phyloP scores from a whole-genome alignment of 2,329 filamentous ascomycete genomes.

The Chaetomium olivaceum region DNA sequence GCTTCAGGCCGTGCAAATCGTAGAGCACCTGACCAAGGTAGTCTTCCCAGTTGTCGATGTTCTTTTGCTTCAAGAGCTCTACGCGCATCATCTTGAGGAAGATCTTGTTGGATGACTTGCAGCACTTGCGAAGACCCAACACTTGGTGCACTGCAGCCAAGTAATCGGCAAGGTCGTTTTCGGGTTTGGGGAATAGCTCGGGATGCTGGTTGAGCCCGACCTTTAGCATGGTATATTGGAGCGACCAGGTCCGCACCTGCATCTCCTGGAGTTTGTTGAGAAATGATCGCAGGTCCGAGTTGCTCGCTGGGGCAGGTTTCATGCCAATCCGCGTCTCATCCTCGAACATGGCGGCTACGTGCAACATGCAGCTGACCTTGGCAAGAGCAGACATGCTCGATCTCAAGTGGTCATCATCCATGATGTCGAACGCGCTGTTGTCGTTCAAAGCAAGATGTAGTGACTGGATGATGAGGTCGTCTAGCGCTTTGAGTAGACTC shows the following conservation, averaged over 20 bases:
- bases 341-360: constrained; percentile 78
- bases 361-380: constrained; percentile 71
- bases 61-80: constrained; percentile 75
- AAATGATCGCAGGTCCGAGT: constrained; percentile 57
- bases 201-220: constrained; percentile 69
- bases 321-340: constrained; percentile 83
- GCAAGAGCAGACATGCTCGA: constrained; percentile 71
- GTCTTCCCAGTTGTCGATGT: constrained; percentile 79
- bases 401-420: constrained; percentile 76
- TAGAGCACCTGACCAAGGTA: constrained; percentile 84
- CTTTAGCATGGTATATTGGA: constrained; percentile 79
- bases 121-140: constrained; percentile 80
- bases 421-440: constrained; percentile 72
- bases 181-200: constrained; percentile 63
- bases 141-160: constrained; percentile 81
- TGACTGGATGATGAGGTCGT: constrained; percentile 72
- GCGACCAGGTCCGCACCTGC: constrained; percentile 82
- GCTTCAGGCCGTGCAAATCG: constrained; percentile 79
- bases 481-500: constrained; percentile 74
- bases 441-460: constrained; percentile 70
- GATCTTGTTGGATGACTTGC: constrained; percentile 80
- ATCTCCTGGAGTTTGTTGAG: constrained; percentile 78
- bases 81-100: constrained; percentile 88
- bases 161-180: constrained; percentile 75
- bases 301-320: constrained; percentile 57